Conservation (phyloP, 1,284 basidiomycete genomes). For the Ceratorhiza oryzae-sativae region DNA sequence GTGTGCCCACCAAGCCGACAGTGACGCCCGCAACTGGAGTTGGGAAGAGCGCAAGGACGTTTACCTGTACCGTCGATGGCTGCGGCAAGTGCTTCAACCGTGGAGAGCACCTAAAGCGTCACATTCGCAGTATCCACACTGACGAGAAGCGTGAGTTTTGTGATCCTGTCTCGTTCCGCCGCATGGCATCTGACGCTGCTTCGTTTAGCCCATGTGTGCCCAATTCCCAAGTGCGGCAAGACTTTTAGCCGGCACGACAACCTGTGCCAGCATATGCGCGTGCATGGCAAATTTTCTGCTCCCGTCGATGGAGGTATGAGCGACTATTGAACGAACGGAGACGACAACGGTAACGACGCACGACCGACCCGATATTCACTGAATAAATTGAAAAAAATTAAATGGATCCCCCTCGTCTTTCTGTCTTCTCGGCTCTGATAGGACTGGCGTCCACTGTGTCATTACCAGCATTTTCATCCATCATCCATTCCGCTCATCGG, state of each 20-base stretch:
- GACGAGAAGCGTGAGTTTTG: conserved; percentile 75
- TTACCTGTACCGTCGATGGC: conserved; percentile 73
- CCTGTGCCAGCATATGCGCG: conserved; percentile 72
- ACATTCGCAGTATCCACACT: conserved; percentile 79
- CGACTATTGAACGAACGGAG: conserved; percentile 19
- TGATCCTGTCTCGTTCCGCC: conserved; percentile 34
- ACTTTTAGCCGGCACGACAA: conserved; percentile 87
- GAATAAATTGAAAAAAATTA: conserved; percentile 30
- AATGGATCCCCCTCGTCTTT: conserved; percentile 6
- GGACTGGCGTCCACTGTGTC: conserved; percentile 40
- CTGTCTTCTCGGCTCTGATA: conserved; percentile 29
- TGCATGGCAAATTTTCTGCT: conserved; percentile 55
- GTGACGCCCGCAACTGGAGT: conserved; percentile 7
- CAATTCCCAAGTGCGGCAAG: conserved; percentile 77
- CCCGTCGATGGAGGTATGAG: conserved; percentile 32
- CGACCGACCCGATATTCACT: conserved; percentile 14
- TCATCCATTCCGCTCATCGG: conserved; percentile 32
- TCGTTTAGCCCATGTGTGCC: conserved; percentile 72
- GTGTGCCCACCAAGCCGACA: conserved; percentile 60
- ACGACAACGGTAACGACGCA: not conserved
- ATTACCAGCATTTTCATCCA: conserved; percentile 38
- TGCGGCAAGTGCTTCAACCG: conserved; percentile 82
- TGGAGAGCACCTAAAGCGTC: conserved; percentile 80
- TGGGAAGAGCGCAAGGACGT: conserved; percentile 59
- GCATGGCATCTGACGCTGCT: conserved; percentile 38